Percentiles rank a stretch among this genome's conserved stretches.
phyloP scores from a whole-genome alignment of 345 rosid species.

The Gossypium arboreum region DNA sequence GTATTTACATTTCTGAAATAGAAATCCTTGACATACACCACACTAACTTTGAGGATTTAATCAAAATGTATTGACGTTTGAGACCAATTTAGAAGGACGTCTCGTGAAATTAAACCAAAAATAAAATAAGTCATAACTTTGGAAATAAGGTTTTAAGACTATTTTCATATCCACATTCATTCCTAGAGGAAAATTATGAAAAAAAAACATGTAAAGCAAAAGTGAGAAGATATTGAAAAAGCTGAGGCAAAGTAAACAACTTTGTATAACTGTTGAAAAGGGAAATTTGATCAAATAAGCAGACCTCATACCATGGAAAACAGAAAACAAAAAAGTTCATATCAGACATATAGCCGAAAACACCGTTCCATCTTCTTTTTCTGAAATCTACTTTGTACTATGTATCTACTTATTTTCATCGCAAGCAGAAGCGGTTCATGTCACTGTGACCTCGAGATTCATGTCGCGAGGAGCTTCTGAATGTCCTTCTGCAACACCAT shows the following conservation, averaged over 20 bases:
- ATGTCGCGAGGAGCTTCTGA: conserved; percentile 56
- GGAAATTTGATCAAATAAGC: background rate
- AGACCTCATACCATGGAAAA: background rate
- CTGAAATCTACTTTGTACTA: conserved; percentile 12
- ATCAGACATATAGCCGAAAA: conserved; percentile 13
- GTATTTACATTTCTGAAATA: too few species aligned
- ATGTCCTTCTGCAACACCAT: conserved; percentile 56
- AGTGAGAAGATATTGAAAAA: background rate
- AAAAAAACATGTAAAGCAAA: background rate
- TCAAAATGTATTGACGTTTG: too few species aligned
- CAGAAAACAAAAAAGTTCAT: background rate
- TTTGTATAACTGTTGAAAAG: background rate
- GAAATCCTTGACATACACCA: too few species aligned
- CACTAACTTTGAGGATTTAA: too few species aligned
- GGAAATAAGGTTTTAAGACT: too few species aligned
- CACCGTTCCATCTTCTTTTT: background rate
- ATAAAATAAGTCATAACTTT: too few species aligned
- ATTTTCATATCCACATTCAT: too few species aligned
- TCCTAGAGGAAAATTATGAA: background rate
- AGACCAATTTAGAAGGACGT: too few species aligned
- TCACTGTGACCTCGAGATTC: conserved; percentile 2
- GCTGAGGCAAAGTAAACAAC: background rate
- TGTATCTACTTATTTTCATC: background rate
- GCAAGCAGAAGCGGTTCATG: background rate
- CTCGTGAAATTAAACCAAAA: too few species aligned